phyloP scores from a whole-genome alignment of 2,329 filamentous ascomycete species.

The Aureobasidium sp. region DNA sequence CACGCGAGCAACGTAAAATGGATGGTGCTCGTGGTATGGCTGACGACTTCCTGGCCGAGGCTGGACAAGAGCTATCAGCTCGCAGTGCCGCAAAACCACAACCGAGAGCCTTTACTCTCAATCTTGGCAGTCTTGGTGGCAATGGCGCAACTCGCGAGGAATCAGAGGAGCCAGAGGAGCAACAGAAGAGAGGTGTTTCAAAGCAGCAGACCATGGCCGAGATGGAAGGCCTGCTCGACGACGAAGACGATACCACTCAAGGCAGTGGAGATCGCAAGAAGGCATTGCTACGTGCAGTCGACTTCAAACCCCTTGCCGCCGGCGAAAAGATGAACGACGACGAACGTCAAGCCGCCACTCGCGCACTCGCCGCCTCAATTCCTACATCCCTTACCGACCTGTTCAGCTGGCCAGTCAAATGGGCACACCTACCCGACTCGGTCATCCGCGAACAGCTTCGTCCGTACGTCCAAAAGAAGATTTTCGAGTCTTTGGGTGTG shows the following conservation, averaged over 20 bases:
- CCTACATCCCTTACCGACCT: slow-evolving; percentile 71
- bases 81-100: slow-evolving; percentile 24
- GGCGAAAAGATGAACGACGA: slow-evolving; percentile 72
- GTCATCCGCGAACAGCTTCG: slow-evolving; percentile 79
- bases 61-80: slow-evolving; percentile 65
- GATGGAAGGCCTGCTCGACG: slow-evolving; percentile 87
- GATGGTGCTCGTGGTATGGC: slow-evolving; percentile 77
- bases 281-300: slow-evolving; percentile 24
- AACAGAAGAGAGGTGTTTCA: slow-evolving; percentile 24
- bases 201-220: slow-evolving; percentile 79
- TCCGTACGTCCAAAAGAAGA: slow-evolving; percentile 96
- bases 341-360: slow-evolving; percentile 74
- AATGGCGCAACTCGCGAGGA: not conserved
- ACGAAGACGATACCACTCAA: slow-evolving; percentile 65
- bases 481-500: slow-evolving; percentile 91
- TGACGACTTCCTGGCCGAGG: slow-evolving; percentile 81
- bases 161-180: slow-evolving; percentile 15
- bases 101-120: slow-evolving; percentile 17
- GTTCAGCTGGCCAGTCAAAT: slow-evolving; percentile 89
- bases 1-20: slow-evolving; percentile 53
- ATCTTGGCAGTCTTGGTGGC: slow-evolving; percentile 15
- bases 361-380: slow-evolving; percentile 81
- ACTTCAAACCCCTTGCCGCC: slow-evolving; percentile 40
- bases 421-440: slow-evolving; percentile 79
- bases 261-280: slow-evolving; percentile 48